A percentile compares a stretch with the other conserved stretches of the same genome.
phyloP scores from a whole-genome alignment of 495 filamentous ascomycete species.

The Aspergillus affinis region DNA sequence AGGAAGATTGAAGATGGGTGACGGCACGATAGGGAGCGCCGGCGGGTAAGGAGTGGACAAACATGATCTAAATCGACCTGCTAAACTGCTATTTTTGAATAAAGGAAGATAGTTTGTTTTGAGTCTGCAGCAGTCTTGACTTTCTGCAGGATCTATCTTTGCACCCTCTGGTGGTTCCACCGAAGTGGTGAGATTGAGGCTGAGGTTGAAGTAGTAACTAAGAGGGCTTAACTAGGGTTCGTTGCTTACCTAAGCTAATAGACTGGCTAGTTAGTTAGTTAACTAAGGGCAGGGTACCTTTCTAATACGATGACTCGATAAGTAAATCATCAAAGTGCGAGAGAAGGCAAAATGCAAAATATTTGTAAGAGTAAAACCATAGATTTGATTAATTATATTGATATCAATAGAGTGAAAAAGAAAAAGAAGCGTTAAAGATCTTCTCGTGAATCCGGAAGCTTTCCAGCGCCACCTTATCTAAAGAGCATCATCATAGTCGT shows the following conservation, averaged over 20 bases:
- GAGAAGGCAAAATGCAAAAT: too few species aligned
- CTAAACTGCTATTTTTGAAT: constrained; percentile 6
- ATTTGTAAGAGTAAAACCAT: background rate
- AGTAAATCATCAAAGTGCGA: too few species aligned
- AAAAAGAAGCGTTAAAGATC: constrained; percentile 13
- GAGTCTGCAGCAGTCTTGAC: background rate
- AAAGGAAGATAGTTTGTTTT: constrained; percentile 3
- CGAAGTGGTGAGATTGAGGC: background rate
- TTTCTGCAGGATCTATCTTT: constrained; percentile 9
- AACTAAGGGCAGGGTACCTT: too few species aligned
- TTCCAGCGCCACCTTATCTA: constrained; percentile 22
- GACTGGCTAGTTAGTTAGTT: too few species aligned
- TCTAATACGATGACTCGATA: too few species aligned
- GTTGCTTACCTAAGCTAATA: background rate
- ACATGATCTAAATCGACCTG: background rate
- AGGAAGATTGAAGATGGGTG: constrained; percentile 1
- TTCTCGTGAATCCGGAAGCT: constrained; percentile 18
- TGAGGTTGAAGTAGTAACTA: background rate
- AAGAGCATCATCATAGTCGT: constrained; percentile 13
- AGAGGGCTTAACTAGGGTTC: background rate
- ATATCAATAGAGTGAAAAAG: constrained; percentile 11
- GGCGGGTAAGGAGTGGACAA: constrained; percentile 1
- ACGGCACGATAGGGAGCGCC: constrained; percentile 2
- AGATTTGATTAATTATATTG: constrained; percentile 6
- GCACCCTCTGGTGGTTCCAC: background rate